Evolutionary conservation across 805 yeast species (phyloP).

Genomic region (Wickerhamomyces mucosus): DNA sequence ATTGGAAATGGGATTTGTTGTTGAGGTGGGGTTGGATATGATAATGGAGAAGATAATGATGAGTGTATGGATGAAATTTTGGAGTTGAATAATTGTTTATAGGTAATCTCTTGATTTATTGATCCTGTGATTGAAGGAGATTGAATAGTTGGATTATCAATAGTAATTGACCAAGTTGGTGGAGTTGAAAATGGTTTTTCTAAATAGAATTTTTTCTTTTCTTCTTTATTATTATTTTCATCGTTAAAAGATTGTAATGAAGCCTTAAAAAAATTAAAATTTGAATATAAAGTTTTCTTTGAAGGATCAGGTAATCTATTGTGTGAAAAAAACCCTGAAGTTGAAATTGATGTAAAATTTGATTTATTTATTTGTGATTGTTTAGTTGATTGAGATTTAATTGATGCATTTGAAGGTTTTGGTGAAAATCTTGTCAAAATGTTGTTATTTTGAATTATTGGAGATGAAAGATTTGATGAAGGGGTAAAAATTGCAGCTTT

Average conservation of each 20-base stretch:
- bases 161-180: constrained; percentile 79
- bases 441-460: constrained; percentile 8
- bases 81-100: too few species aligned
- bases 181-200: constrained; percentile 65
- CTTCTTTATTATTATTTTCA: constrained; percentile 16
- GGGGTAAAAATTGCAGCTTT: constrained; percentile 62
- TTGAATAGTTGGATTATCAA: too few species aligned
- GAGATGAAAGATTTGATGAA: constrained; percentile 12
- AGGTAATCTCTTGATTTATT: too few species aligned
- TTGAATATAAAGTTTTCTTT: constrained; percentile 15
- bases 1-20: too few species aligned
- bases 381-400: constrained; percentile 1
- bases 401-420: constrained; percentile 8
- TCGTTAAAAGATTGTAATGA: constrained; percentile 16
- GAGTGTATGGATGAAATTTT: too few species aligned
- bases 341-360: constrained; percentile 6
- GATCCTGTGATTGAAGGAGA: too few species aligned
- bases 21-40: constrained; percentile 23
- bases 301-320: constrained; percentile 19
- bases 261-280: constrained; percentile 20
- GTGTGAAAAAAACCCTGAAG: constrained; percentile 11
- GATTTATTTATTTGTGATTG: constrained; percentile 3
- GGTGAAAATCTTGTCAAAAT: constrained; percentile 18
- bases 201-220: constrained; percentile 25
- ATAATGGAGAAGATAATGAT: too few species aligned